Conservation (phyloP, 1,139 yeast genomes). For the Kodamaea suecica region DNA sequence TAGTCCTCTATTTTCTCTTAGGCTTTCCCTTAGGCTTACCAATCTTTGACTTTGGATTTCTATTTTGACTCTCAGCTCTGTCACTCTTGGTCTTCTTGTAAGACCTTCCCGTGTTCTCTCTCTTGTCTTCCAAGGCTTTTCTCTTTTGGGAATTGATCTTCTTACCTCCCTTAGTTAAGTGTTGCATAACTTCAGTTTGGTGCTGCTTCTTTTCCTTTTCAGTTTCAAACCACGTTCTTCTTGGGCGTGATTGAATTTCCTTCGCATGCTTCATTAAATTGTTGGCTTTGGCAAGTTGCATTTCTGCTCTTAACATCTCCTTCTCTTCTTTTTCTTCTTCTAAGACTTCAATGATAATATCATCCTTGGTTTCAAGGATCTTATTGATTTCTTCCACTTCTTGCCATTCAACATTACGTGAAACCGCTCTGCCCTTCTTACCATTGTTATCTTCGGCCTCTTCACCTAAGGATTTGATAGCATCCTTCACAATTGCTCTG, state of each 20-base stretch:
- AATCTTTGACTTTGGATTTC: conserved; percentile 23
- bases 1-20: no score
- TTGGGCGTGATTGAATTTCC: conserved; percentile 87
- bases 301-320: conserved; percentile 82
- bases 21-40: conserved; percentile 11
- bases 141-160: conserved; percentile 31
- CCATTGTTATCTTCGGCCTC: conserved; percentile 36
- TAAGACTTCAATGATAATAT: conserved; percentile 68
- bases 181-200: conserved; percentile 43
- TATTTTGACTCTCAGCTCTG: conserved; percentile 49
- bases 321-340: conserved; percentile 88
- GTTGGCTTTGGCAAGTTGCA: conserved; percentile 82
- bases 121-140: conserved; percentile 32
- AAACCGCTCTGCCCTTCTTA: conserved; percentile 57
- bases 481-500: conserved; percentile 83
- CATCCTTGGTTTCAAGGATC: conserved; percentile 56
- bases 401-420: conserved; percentile 84
- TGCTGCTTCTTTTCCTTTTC: conserved; percentile 54
- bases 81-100: conserved; percentile 73
- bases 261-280: conserved; percentile 74
- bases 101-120: conserved; percentile 48
- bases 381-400: conserved; percentile 68
- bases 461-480: conserved; percentile 60
- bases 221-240: conserved; percentile 93
- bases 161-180: conserved; percentile 44